Evolutionary conservation across 805 yeast species (phyloP), one percentile per base, ranked within the genome.

Genomic region (Cyberlindnera petersonii): DNA sequence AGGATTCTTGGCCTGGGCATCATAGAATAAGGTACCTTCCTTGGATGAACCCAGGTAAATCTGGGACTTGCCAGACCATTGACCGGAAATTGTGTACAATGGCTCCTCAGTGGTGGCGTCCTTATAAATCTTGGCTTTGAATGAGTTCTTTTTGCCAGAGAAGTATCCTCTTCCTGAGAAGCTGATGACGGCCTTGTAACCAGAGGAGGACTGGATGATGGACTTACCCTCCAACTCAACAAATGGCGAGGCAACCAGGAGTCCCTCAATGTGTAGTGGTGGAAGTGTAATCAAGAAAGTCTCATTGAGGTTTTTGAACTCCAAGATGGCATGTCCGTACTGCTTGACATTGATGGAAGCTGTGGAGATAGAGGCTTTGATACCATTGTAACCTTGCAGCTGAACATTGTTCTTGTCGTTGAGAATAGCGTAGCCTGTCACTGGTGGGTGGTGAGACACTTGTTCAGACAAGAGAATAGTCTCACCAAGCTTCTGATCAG

Each of bases 391-490:
- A 38, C 98, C 98, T 61, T 89, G 85, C 46, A 88, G 68, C 29
- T 68, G 64, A 19, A 82, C 81, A 24, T 80, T 72, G 60, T 82
- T 72, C 53, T 77, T 75, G 46, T 79, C 84, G 59, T 88, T 88
- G 55, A 75, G 66, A 40, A 93, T 75, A 30, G 88, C 76, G 59
- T 88, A 93, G 6, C 93, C 97, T n/a, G 98, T 89, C 24, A 85
- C 82, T 19, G 98, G 98, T 14, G 98, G 98, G 62, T 93, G 98
- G 65, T 93, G 98, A 46, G 89, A 80, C 11, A 93, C 97, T 65
- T 93, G 98, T 64, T 93, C 98, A 47, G 89, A 77, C 39, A 87
- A 65, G 56, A 91, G 68, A 10, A 78, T 64, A 19, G 96, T 85
- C 46, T 86, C 94, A 29, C 95, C 96, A 13, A 75, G 62, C 39